Percentiles rank a stretch among this genome's conserved stretches.
These are phyloP conservation scores for Schoenoplectus tabernaemontani DNA, from an alignment of 202 grass and related monocot genomes.

Conservation along the genomic window DNA sequence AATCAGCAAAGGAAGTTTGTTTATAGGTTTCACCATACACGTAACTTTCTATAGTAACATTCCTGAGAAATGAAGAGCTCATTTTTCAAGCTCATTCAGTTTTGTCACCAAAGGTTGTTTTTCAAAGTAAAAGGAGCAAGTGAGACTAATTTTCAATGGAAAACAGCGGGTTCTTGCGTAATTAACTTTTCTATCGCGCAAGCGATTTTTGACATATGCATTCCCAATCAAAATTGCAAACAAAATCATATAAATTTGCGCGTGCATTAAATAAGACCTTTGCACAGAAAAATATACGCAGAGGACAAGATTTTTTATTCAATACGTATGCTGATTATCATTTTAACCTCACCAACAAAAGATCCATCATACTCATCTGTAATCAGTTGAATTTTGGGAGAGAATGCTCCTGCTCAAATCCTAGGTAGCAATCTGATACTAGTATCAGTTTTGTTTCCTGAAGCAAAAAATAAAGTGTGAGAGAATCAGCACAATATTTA, in stretches of 20 bases:
- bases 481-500: neutral
- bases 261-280: neutral
- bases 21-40: neutral
- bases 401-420: slow-evolving; percentile 61
- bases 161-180: neutral
- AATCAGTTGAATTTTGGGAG: slow-evolving; percentile 30
- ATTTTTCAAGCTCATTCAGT: neutral
- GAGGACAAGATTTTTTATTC: neutral
- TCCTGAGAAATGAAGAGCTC: neutral
- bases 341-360: neutral
- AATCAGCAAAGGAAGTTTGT: neutral
- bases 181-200: neutral
- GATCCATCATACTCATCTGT: neutral
- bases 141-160: neutral
- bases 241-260: neutral
- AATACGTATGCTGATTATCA: neutral
- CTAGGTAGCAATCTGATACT: slow-evolving; percentile 89
- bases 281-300: neutral
- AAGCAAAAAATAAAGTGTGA: slow-evolving; percentile 25
- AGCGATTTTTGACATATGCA: neutral
- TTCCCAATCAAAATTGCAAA: neutral
- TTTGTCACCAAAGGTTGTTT: neutral
- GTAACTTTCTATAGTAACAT: neutral
- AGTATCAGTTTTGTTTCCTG: slow-evolving; percentile 83
- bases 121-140: neutral